Percentiles rank a stretch among this genome's conserved stretches.
phyloP scores from a whole-genome alignment of 805 yeast genomes.

The Candida berthetii region DNA sequence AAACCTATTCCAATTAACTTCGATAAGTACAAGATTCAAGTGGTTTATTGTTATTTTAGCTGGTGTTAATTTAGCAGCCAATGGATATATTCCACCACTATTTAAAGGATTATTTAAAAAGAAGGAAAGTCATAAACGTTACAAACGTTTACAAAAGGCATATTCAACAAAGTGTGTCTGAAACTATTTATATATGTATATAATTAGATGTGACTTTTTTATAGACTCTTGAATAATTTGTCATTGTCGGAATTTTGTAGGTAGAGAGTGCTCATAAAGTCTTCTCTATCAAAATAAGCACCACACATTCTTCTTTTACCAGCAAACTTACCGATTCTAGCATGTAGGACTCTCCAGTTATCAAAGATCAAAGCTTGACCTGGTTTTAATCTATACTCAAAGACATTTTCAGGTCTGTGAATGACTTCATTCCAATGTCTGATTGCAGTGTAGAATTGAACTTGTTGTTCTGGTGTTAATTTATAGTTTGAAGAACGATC shows the following conservation, averaged over 20 bases:
- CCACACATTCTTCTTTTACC: conserved; percentile 71
- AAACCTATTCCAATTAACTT: conserved; percentile 68
- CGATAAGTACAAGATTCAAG: conserved; percentile 46
- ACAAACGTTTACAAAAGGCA: conserved; percentile 20
- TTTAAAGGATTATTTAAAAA: conserved; percentile 27
- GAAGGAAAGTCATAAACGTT: conserved; percentile 29
- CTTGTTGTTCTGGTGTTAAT: conserved; percentile 34
- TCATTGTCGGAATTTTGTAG: conserved; percentile 42
- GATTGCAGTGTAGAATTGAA: conserved; percentile 48
- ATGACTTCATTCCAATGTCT: conserved; percentile 50
- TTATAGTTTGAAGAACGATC: conserved; percentile 55
- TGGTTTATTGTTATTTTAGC: conserved; percentile 41
- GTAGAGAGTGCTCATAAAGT: conserved; percentile 43
- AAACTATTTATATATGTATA: too few relatives aligned
- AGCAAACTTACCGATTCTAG: conserved; percentile 52
- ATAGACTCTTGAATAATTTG: conserved; percentile 28
- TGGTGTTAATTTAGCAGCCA: conserved; percentile 38
- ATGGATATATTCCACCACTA: conserved; percentile 25
- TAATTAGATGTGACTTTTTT: too few relatives aligned
- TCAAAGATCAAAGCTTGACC: conserved; percentile 65
- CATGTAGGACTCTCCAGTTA: conserved; percentile 69
- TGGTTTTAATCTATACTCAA: conserved; percentile 50
- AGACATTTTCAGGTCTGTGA: conserved; percentile 41
- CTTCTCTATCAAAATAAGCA: conserved; percentile 65
- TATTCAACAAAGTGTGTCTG: background rate